Percentiles rank a stretch among this genome's conserved stretches.
These are phyloP conservation scores for Populus hybrid DNA, from an alignment of 441 rosid species.

Conservation along the genomic window DNA sequence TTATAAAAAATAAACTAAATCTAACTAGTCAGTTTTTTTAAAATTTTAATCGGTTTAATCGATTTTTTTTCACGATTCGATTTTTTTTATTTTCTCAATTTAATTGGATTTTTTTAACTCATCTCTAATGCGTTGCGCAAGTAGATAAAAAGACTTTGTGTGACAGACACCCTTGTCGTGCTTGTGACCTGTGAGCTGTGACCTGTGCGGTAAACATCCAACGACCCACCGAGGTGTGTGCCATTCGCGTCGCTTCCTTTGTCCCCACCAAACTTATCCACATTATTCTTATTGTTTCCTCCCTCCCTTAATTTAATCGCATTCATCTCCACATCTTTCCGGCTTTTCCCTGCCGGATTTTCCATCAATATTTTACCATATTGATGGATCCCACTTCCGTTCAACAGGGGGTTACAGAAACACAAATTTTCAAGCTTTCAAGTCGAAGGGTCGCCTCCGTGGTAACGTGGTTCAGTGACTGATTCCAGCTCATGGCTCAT, in stretches of 20 bases:
- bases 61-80: too few species aligned
- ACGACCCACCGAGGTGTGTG: neutral
- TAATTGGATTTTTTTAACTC: too few species aligned
- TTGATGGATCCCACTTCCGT: too few species aligned
- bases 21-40: too few species aligned
- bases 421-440: neutral
- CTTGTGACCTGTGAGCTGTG: neutral
- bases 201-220: conserved; percentile 1
- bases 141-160: neutral
- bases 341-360: neutral
- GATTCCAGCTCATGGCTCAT: neutral
- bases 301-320: neutral
- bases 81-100: too few species aligned
- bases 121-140: neutral
- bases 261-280: neutral
- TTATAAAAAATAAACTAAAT: too few species aligned
- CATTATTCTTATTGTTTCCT: neutral
- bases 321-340: neutral
- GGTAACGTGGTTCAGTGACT: neutral
- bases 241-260: conserved; percentile 1
- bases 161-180: neutral
- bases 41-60: too few species aligned
- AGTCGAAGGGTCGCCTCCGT: neutral
- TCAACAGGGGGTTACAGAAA: neutral
- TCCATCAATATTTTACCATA: neutral